Percentiles rank a stretch among this genome's conserved stretches.
Conservation (phyloP, 1,284 basidiomycete genomes). For the Melampsora larici-populina region DNA sequence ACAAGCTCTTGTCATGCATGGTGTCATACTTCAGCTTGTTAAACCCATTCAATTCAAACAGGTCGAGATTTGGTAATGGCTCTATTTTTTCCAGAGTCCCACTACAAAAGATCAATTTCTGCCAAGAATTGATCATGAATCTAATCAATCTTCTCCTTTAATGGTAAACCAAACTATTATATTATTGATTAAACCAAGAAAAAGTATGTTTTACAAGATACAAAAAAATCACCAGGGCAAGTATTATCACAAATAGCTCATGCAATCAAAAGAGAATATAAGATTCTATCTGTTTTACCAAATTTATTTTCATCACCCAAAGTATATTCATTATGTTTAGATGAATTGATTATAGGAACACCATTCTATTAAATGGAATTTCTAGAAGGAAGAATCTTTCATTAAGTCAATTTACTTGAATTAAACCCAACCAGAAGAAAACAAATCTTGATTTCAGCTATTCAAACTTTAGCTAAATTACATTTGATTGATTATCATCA, state of each 20-base stretch:
- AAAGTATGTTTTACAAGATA: slow-evolving; percentile 82
- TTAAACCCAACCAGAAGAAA: slow-evolving; percentile 54
- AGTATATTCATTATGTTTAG: slow-evolving; percentile 55
- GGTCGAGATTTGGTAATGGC: too few species aligned
- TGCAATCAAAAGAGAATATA: slow-evolving; percentile 87
- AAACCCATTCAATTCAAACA: too few species aligned
- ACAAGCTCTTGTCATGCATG: too few species aligned
- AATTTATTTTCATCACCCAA: slow-evolving; percentile 74
- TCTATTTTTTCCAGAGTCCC: too few species aligned
- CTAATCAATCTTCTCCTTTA: too few species aligned
- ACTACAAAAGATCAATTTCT: too few species aligned
- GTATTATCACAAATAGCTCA: slow-evolving; percentile 85
- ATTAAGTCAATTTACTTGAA: slow-evolving; percentile 72
- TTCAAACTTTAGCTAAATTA: slow-evolving; percentile 70
- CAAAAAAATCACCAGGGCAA: slow-evolving; percentile 85
- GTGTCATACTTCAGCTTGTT: too few species aligned
- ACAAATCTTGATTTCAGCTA: slow-evolving; percentile 70
- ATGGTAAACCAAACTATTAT: slow-evolving; percentile 93
- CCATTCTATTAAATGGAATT: slow-evolving; percentile 96
- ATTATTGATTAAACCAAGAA: slow-evolving; percentile 68
- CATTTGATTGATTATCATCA: slow-evolving; percentile 67
- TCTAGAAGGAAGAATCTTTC: slow-evolving; percentile 86
- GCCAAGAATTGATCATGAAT: too few species aligned
- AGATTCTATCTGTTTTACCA: slow-evolving; percentile 71
- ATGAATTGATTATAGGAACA: slow-evolving; percentile 60